A percentile compares a stretch with the other conserved stretches of the same genome.
Conservation (phyloP, 306 rosid species). For the Betula pendula region DNA sequence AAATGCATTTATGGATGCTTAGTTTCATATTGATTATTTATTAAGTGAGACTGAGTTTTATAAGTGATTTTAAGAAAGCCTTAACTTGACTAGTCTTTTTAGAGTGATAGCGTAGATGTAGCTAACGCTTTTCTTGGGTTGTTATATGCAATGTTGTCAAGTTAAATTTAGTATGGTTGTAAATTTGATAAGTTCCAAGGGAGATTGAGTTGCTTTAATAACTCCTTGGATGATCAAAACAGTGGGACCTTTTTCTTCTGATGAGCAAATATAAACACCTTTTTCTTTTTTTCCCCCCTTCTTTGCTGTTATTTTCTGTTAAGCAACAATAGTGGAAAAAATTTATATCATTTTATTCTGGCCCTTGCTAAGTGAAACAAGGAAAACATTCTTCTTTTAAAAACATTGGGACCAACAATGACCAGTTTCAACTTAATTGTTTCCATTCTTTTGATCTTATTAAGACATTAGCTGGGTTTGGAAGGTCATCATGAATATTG, state of each 20-base stretch:
- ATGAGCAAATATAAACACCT: neutral
- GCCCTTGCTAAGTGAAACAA: neutral
- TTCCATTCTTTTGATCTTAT: neutral
- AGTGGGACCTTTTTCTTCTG: neutral
- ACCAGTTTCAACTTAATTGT: neutral
- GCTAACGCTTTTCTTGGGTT: no score
- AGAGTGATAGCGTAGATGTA: no score
- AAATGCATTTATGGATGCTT: no score
- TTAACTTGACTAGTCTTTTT: no score
- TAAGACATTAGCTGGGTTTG: neutral
- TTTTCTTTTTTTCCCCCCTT: neutral
- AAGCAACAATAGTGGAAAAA: neutral
- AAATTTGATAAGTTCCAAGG: neutral
- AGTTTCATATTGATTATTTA: no score
- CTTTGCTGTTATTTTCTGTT: conserved; percentile 2
- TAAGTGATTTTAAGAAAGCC: no score
- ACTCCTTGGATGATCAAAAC: neutral
- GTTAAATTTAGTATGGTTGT: neutral
- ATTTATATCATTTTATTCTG: neutral
- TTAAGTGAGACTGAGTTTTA: no score
- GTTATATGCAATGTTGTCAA: neutral
- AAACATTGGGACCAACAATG: neutral
- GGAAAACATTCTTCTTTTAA: neutral
- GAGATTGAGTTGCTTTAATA: neutral
- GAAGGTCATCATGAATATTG: neutral